Evolutionary conservation across 1,139 yeast genomes (phyloP).

Genomic region (Meyerozyma elateridarum): DNA sequence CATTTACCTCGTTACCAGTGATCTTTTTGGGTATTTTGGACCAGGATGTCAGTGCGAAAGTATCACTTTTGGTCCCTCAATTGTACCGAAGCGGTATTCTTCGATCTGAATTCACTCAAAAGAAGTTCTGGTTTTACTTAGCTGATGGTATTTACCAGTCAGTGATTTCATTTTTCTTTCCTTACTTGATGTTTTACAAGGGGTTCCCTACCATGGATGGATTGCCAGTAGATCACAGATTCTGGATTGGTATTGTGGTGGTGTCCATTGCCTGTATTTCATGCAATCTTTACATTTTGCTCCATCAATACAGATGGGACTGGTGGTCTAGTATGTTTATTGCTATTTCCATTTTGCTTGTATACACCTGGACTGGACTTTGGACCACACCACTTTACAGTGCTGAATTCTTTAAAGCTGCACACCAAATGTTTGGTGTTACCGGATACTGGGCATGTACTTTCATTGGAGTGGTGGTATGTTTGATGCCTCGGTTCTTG

Average conservation of each 20-base stretch:
- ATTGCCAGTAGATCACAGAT: slow-evolving; percentile 71
- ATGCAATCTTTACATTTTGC: slow-evolving; percentile 72
- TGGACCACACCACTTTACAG: slow-evolving; percentile 62
- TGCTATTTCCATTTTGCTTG: slow-evolving; percentile 57
- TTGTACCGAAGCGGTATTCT: slow-evolving; percentile 80
- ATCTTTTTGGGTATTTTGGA: slow-evolving; percentile 87
- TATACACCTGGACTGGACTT: slow-evolving; percentile 86
- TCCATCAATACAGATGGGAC: slow-evolving; percentile 93
- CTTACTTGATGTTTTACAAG: slow-evolving; percentile 63
- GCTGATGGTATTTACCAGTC: slow-evolving; percentile 88
- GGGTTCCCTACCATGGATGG: slow-evolving; percentile 63
- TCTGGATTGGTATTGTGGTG: slow-evolving; percentile 77
- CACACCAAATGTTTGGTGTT: slow-evolving; percentile 66
- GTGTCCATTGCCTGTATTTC: slow-evolving; percentile 75
- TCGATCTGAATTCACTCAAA: slow-evolving; percentile 74
- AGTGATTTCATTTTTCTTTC: slow-evolving; percentile 78
- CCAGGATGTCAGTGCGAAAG: slow-evolving; percentile 83
- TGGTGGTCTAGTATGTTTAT: slow-evolving; percentile 70
- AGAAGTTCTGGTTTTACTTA: slow-evolving; percentile 81
- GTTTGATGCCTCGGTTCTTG: slow-evolving; percentile 74
- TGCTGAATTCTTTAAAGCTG: slow-evolving; percentile 73
- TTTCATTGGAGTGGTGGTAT: slow-evolving; percentile 64
- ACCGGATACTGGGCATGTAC: slow-evolving; percentile 79
- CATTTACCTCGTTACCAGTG: slow-evolving; percentile 91
- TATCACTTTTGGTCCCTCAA: slow-evolving; percentile 76